These are phyloP conservation scores for Pholiota molesta DNA, from an alignment of 768 basidiomycete genomes.

Conservation along the genomic window DNA sequence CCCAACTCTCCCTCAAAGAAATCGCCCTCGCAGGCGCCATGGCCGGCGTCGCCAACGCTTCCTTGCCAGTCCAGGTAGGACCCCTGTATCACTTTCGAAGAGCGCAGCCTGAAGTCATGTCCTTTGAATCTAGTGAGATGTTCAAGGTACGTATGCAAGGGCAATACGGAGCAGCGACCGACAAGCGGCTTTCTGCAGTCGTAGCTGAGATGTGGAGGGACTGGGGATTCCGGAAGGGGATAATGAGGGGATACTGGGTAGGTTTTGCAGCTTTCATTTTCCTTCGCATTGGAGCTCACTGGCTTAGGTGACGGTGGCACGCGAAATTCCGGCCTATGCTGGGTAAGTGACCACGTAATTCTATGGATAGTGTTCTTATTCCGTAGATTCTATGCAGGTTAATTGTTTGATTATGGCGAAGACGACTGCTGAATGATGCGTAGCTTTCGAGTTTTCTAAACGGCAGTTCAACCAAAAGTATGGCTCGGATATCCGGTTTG, in stretches of 20 bases:
- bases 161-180: conserved; percentile 81
- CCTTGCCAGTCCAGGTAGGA: conserved; percentile 82
- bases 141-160: conserved; percentile 99
- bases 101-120: background rate
- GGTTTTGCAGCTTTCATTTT: conserved; percentile 15
- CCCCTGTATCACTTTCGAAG: background rate
- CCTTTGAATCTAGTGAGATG: conserved; percentile 69
- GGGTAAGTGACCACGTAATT: conserved; percentile 52
- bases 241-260: conserved; percentile 99
- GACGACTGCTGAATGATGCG: conserved; percentile 11
- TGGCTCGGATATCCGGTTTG: conserved; percentile 74
- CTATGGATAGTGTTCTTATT: background rate
- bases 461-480: conserved; percentile 68
- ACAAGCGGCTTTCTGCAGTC: conserved; percentile 76
- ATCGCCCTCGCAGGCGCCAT: conserved; percentile 86
- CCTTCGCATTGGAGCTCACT: background rate
- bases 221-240: conserved; percentile 84
- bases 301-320: conserved; percentile 77
- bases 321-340: conserved; percentile 97
- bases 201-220: conserved; percentile 83
- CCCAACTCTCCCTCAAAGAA: conserved; percentile 77
- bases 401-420: background rate
- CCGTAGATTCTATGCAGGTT: conserved; percentile 70
- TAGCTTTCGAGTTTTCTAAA: conserved; percentile 90
- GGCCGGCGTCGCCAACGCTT: conserved; percentile 92